Evolutionary conservation across 1,284 basidiomycete genomes (phyloP).

Genomic region (Tetrapyrgos nigripes): DNA sequence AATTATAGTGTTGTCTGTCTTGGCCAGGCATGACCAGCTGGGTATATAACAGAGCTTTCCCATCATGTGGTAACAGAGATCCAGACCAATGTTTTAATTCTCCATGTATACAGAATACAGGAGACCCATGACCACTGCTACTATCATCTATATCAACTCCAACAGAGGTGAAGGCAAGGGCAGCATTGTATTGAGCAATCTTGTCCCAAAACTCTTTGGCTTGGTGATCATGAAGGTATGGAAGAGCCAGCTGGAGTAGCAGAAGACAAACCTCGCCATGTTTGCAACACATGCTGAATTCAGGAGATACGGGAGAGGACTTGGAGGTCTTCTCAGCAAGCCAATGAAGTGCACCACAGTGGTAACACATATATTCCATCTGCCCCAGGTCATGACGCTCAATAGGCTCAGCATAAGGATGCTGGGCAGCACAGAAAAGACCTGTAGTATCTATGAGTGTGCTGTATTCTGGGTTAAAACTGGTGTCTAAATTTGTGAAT

Average conservation of each 20-base stretch:
- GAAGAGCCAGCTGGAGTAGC: not conserved
- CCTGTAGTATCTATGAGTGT: too few species aligned
- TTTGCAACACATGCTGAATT: conserved; percentile 7
- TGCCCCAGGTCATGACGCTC: conserved; percentile 8
- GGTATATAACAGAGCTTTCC: conserved; percentile 29
- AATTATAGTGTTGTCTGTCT: conserved; percentile 41
- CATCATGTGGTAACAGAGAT: conserved; percentile 28
- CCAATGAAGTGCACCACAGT: conserved; percentile 6
- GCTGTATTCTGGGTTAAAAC: too few species aligned
- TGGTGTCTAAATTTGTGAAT: too few species aligned
- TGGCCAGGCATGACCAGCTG: conserved; percentile 32
- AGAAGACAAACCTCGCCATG: conserved; percentile 1
- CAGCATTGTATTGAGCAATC: conserved; percentile 41
- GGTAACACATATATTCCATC: conserved; percentile 18
- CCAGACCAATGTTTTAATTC: conserved; percentile 37
- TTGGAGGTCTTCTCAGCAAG: not conserved
- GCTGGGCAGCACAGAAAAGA: too few species aligned
- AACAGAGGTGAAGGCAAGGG: conserved; percentile 47
- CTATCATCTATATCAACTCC: conserved; percentile 36
- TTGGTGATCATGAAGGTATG: not conserved
- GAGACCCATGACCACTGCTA: conserved; percentile 29
- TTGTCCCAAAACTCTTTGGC: conserved; percentile 27
- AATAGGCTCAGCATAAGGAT: conserved; percentile 2
- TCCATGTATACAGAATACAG: conserved; percentile 36
- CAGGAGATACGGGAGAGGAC: not conserved